Evolutionary conservation across 768 basidiomycete genomes (phyloP).

Genomic region (Dioszegia crocea): DNA sequence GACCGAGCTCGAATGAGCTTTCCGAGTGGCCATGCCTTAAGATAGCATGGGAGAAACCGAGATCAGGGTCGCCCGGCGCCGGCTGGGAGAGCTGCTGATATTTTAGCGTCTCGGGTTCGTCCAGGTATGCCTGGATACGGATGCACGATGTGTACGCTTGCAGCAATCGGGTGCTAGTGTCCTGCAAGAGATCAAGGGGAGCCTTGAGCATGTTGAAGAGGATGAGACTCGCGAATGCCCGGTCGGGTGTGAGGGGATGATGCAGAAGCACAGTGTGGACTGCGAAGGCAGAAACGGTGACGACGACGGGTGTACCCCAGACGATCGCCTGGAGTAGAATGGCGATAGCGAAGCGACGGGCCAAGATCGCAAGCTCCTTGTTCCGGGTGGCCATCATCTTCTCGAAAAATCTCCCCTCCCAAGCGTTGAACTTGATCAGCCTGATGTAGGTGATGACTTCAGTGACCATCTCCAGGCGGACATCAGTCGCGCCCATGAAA

Average conservation of each 20-base stretch:
- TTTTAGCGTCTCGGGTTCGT: conserved; percentile 52
- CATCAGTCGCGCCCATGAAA: conserved; percentile 51
- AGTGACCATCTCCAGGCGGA: conserved; percentile 50
- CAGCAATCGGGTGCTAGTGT: conserved; percentile 35
- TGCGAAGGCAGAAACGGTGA: conserved; percentile 49
- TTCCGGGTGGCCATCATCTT: conserved; percentile 45
- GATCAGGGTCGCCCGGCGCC: conserved; percentile 35
- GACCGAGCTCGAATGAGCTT: conserved; percentile 33
- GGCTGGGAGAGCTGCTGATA: conserved; percentile 45
- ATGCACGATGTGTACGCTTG: conserved; percentile 47
- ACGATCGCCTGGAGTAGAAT: conserved; percentile 41
- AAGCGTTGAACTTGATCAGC: conserved; percentile 51
- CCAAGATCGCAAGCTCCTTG: conserved; percentile 47
- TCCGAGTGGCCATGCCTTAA: conserved; percentile 37
- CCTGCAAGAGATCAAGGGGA: conserved; percentile 48
- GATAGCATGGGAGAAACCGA: conserved; percentile 50
- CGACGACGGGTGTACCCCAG: conserved; percentile 49
- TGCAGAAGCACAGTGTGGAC: conserved; percentile 48
- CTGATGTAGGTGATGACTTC: conserved; percentile 52
- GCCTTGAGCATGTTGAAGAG: conserved; percentile 52
- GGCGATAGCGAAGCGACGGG: conserved; percentile 40
- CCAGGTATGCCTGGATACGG: conserved; percentile 50
- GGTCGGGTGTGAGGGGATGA: conserved; percentile 49
- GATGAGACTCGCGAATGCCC: conserved; percentile 52
- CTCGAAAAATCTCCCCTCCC: conserved; percentile 50